These are phyloP conservation scores for Ustilago sp. DNA, from an alignment of 1,284 basidiomycete genomes.

Conservation along the genomic window DNA sequence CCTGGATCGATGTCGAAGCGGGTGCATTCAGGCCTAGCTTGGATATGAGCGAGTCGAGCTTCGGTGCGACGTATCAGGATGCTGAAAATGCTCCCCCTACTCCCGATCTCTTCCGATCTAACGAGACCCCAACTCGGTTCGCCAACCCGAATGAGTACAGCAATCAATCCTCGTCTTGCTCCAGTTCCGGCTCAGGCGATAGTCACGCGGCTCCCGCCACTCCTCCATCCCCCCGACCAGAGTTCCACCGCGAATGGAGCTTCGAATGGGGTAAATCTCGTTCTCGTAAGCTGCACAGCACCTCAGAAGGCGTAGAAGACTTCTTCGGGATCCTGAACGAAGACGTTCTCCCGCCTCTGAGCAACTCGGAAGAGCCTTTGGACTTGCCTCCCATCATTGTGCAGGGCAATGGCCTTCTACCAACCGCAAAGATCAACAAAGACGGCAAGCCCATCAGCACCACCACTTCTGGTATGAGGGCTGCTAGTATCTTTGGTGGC, in stretches of 20 bases:
- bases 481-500: constrained; percentile 32
- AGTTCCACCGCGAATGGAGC: constrained; percentile 62
- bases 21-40: constrained; percentile 26
- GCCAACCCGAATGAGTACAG: constrained; percentile 23
- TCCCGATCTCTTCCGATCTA: constrained; percentile 35
- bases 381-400: constrained; percentile 62
- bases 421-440: constrained; percentile 36
- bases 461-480: neutral
- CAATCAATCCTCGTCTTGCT: constrained; percentile 23
- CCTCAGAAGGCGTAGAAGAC: constrained; percentile 49
- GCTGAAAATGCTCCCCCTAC: constrained; percentile 42
- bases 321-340: constrained; percentile 61
- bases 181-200: constrained; percentile 44
- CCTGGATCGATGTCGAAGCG: constrained; percentile 45
- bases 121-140: neutral
- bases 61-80: constrained; percentile 31
- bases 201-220: constrained; percentile 44
- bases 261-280: constrained; percentile 48
- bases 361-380: constrained; percentile 47
- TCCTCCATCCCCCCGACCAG: constrained; percentile 48
- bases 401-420: constrained; percentile 25
- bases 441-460: constrained; percentile 28
- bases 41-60: constrained; percentile 42
- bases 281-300: constrained; percentile 12
- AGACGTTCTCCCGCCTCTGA: constrained; percentile 48